phyloP scores from a whole-genome alignment of 371 early-diverging fungal species.

The Lichtheimia ornata region DNA sequence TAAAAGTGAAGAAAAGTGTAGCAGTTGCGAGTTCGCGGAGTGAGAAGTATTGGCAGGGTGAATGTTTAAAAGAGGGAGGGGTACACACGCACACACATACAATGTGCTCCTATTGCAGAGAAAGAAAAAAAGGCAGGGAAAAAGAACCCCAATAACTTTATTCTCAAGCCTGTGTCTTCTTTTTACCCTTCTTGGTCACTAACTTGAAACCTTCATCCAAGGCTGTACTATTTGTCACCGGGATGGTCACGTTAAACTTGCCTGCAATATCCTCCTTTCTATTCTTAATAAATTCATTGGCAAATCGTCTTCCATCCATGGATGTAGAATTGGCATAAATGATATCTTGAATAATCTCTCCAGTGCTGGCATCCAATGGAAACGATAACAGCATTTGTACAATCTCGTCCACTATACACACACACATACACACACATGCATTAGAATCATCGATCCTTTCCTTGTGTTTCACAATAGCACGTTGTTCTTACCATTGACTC shows the following conservation, averaged over 20 bases:
- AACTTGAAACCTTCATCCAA: conserved; percentile 44
- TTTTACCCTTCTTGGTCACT: conserved; percentile 61
- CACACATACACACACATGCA: not conserved
- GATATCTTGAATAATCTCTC: conserved; percentile 81
- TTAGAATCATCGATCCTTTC: not conserved
- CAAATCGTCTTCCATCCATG: conserved; percentile 78
- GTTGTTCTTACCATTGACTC: conserved; percentile 55
- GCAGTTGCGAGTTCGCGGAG: not conserved
- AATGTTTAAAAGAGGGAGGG: conserved; percentile 3
- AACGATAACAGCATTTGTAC: conserved; percentile 78
- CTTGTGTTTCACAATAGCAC: not conserved
- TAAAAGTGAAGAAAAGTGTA: too few species aligned
- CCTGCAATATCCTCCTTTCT: conserved; percentile 73
- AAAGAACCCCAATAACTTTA: not conserved
- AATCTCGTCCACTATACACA: conserved; percentile 61
- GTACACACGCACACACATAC: not conserved
- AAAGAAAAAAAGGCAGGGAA: not conserved
- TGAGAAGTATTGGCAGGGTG: conserved; percentile 1
- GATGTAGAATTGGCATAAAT: conserved; percentile 74
- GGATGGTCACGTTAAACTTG: conserved; percentile 39
- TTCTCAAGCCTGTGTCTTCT: conserved; percentile 19
- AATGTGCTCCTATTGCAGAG: not conserved
- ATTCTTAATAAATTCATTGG: conserved; percentile 82
- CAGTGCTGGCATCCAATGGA: conserved; percentile 69
- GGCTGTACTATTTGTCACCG: conserved; percentile 17